Evolutionary conservation across 2,329 filamentous ascomycete species (phyloP), one percentile per base, ranked within the genome.

Genomic region (Beauveria australis): DNA sequence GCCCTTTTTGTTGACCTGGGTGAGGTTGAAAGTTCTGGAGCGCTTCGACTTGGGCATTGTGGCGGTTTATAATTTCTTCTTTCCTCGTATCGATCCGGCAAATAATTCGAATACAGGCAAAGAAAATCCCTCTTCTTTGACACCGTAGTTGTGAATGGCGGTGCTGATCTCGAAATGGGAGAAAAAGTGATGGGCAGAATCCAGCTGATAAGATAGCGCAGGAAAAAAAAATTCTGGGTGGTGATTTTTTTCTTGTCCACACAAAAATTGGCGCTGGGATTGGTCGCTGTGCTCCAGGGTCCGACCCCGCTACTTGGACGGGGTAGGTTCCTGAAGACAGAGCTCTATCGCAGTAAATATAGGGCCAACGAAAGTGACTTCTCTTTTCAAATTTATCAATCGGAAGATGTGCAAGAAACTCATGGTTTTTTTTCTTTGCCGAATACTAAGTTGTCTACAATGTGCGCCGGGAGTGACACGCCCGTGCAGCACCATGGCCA

Each of bases 1-100:
- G 64, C 86, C 88, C 81, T 97, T 97, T 81, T 96, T 97, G 75
- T 85, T 80, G 70, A 94, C 92, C 80, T 94, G 88, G 67, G 92
- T 92, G 73, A 96, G 85, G 80, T 96, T 89, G 68, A 96, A 86
- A 75, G 95, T 82, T 77, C 88, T 93, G 69, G 89, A 83, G 76
- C 94, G 90, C 83, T 94, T 97, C 65, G 94, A 97, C 81, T 95
- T 92, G 73, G 94, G 94, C 94, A 99, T 99, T 66, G 70, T 79
- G 73, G 65, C 65, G 65, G 65, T 59, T 67, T 52, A 53, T 28
- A 10, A 12, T 49, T 4, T 4, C 10, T 19, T 18, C 7, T 19
- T 46, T 22, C 12, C 26, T 48, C 46, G 46, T 26, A 48, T 26
- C 22, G 22, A 48, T 48, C 16, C 46, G 46, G 28, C 3, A 7